These are phyloP conservation scores for Cercospora janseana DNA, from an alignment of 2,329 filamentous ascomycete genomes.

Conservation along the genomic window DNA sequence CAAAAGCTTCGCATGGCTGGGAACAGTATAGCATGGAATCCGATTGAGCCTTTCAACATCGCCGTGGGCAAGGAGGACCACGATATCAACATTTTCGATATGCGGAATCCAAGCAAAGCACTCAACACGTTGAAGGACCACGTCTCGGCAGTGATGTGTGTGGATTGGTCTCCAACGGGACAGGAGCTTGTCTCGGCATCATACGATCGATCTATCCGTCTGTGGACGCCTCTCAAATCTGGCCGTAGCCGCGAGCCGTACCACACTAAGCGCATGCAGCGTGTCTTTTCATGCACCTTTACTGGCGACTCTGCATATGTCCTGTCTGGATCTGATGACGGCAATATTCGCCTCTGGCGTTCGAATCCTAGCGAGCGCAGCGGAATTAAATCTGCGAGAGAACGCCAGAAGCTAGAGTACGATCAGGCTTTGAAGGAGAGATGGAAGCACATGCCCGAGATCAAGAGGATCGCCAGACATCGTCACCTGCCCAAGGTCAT, in stretches of 20 bases:
- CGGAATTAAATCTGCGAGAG: conserved; percentile 79
- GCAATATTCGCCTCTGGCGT: conserved; percentile 87
- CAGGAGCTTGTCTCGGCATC: conserved; percentile 89
- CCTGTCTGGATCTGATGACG: conserved; percentile 88
- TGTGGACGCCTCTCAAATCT: conserved; percentile 69
- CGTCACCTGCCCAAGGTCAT: conserved; percentile 87
- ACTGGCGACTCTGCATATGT: conserved; percentile 88
- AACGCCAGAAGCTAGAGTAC: conserved; percentile 88
- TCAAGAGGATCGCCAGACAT: conserved; percentile 84
- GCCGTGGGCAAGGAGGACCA: conserved; percentile 93
- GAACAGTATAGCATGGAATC: conserved; percentile 88
- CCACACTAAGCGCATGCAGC: conserved; percentile 97
- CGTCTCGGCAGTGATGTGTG: conserved; percentile 90
- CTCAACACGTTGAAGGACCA: conserved; percentile 89
- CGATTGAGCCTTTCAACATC: conserved; percentile 95
- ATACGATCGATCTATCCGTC: conserved; percentile 81
- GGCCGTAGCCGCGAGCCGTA: conserved; percentile 92
- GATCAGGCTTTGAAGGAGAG: conserved; percentile 78
- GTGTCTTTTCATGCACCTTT: conserved; percentile 81
- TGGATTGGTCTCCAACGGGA: conserved; percentile 91
- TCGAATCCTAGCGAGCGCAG: conserved; percentile 78
- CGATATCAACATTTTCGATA: conserved; percentile 90
- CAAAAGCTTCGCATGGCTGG: conserved; percentile 77
- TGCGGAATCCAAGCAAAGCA: conserved; percentile 68
- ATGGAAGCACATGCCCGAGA: conserved; percentile 95